Evolutionary conservation across 164 flowering plant species (phyloP), one percentile per base, ranked within the genome.

Genomic region (Dillenia turbinata): DNA sequence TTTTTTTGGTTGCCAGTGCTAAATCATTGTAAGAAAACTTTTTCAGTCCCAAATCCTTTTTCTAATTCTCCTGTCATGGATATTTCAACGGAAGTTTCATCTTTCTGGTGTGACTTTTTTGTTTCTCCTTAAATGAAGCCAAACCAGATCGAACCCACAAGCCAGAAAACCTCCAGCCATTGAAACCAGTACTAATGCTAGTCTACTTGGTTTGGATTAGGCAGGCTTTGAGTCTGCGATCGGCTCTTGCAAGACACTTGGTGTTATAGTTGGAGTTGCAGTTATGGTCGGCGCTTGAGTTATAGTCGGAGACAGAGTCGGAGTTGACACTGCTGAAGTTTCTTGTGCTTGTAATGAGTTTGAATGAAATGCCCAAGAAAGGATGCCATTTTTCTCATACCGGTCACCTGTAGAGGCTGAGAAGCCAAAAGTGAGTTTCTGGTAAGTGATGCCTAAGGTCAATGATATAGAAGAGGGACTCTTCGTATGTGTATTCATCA

Each of bases 361-460:
- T 3, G 74, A 59, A 14, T n/a, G 58, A 13, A 63, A 66, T 5
- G 33, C 56, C 68, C 69, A 59, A 1, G 66, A 53, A 3, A 46
- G 2, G 11, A 66, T 12, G 12, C 10, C 57, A 57, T 71, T 57
- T 13, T 9, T 44, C 19, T 52, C 66, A 61, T 8, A 8, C n/a
- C 33, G 26, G 1, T 9, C 7, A 12, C 75, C 71, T 0, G 67
- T 63, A 16, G 75, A 44, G 12, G 64, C 75, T 7, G 75, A 71
- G 48, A 71, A 66, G 10, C 75, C 75, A 52, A 71, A 7, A 17
- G 11, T 52, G 13, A 71, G 47, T 17, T 14, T 71, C 71, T 0
- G 68, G 71, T 12, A 67, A 50, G 12, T 45, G 10, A 3, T 58
- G 16, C 5, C 55, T 51, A 15, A 71, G 47, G 47, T 71, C 65